Evolutionary conservation across 495 filamentous ascomycete genomes (phyloP), one percentile per base, ranked within the genome.

Genomic region (Amniculicola lignicola): DNA sequence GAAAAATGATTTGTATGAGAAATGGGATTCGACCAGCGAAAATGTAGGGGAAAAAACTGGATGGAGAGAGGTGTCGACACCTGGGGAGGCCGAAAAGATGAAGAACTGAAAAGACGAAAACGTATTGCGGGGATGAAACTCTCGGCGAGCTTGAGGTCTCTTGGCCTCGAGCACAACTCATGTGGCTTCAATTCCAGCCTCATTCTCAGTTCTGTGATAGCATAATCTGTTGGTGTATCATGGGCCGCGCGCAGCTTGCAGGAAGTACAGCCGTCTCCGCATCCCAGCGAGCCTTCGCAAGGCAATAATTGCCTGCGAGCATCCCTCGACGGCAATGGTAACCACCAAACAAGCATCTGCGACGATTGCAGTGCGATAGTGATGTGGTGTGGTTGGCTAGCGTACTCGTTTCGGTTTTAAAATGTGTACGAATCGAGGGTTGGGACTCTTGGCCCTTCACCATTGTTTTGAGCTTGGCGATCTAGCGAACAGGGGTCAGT

Each of bases 401-500:
- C 16, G 38, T n/a, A 18, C 18, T 28, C 28, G 40, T 52, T 59
- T 52, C 7, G 48, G 47, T 59, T 59, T 46, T 14, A 15, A 14
- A 29, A 21, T 19, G 15, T 11, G 46, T 27, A 39, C 55, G 51
- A 39, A 27, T 38, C 23, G 23, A 52, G 14, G 47, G 29, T 48
- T 59, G 36, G 33, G 16, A 35, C 51, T 37, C 40, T 44, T 44
- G 40, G 31, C 14, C 21, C 37, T 35, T 36, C 48, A 51, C 47
- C 29, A 46, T 21, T 37, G 55, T 59, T 59, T n/a, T 59, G 18
- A 52, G 28, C 55, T 59, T 59, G 55, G 55, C 55, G 55, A 59
- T 52, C 55, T 46, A 45, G 47, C 47, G 7, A 31, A 16, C 23
- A 19, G 18, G 54, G 35, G 22, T 27, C 15, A n/a, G 28, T 9